phyloP scores from a whole-genome alignment of 192 early-diverging fungal species.

The Coemansia sp. region DNA sequence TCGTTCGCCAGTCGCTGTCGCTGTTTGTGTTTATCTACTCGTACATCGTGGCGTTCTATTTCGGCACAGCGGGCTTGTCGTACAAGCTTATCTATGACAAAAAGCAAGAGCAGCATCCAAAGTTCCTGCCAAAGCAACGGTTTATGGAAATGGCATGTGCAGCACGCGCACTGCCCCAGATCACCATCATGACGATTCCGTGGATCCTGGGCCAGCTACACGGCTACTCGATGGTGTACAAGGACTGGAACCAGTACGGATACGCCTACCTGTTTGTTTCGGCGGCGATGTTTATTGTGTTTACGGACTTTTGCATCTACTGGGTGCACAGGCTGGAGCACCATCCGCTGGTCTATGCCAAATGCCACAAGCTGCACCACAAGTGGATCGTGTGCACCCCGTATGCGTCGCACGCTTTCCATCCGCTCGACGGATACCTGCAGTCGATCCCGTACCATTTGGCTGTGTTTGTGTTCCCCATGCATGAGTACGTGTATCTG shows the following conservation, averaged over 20 bases:
- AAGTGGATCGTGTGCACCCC: constrained; percentile 94
- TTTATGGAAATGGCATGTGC: constrained; percentile 82
- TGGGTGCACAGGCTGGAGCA: constrained; percentile 95
- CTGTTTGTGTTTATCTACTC: constrained; percentile 70
- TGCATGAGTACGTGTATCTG: constrained; percentile 91
- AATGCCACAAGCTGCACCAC: constrained; percentile 86
- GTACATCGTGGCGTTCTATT: constrained; percentile 81
- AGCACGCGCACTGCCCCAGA: constrained; percentile 75
- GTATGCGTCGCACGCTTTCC: constrained; percentile 94
- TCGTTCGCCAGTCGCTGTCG: constrained; percentile 72
- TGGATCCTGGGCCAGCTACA: constrained; percentile 90
- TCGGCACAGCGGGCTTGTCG: constrained; percentile 69
- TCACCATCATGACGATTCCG: constrained; percentile 81
- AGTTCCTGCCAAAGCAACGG: constrained; percentile 88
- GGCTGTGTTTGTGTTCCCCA: constrained; percentile 87
- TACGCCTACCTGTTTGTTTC: constrained; percentile 72
- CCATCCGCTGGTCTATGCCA: constrained; percentile 85
- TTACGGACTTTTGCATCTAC: constrained; percentile 94
- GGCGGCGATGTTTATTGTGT: constrained; percentile 76
- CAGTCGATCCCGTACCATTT: constrained; percentile 97
- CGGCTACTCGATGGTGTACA: constrained; percentile 86
- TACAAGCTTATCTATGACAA: constrained; percentile 90
- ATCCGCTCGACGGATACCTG: constrained; percentile 89
- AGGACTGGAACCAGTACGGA: constrained; percentile 66
- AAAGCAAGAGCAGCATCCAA: constrained; percentile 88